Base-by-base conservation (phyloP, 805 yeast genomes). In the Ogataea nonfermentans region DNA sequence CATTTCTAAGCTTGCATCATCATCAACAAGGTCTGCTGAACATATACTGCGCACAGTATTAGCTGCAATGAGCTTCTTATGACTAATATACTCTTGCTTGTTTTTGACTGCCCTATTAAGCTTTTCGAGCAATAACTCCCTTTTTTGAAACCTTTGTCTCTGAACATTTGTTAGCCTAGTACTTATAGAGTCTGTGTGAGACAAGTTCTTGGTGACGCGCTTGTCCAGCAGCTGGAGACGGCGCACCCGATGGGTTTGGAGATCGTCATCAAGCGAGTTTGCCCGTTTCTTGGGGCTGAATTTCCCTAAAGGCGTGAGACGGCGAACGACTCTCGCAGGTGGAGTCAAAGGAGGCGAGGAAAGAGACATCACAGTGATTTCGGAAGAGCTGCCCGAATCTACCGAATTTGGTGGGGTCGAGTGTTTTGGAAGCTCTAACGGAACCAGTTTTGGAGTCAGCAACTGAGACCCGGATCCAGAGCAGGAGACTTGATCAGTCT, bases 291-390 rank as follows among this genome's bases (percentile, higher is more conserved):
- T 46, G 28, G 51, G 53, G 34, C 49, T 46, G 39, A 33, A 52
- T 26, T 46, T 45, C 7, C 53, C 55, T 28, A 54, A 25, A 7
- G 59, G 59, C 8, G 59, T 54, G 12, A 54, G 43, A n/a, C 48
- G 41, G 10, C 44, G 43, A 10, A 54, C 32, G 6, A 54, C 46
- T 17, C 51, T 41, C 4, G 41, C 35, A 3, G 59, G 59, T n/a
- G 57, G 59, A 8, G 59, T 47, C 10, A 54, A 31, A 7, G 58
- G 57, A 5, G 52, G 48, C 12, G 52, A 45, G 4, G 50, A 47
- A 6, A 45, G 42, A 10, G 46, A 40, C 20, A 43, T 16, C 4
- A 41, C 12, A 15, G 45, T 37, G 24, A 43, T 31, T 16, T 44
- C 52, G 3, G 48, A 41, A 2, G 38, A 32, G 24, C 35, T 34